phyloP scores from a whole-genome alignment of 2,329 filamentous ascomycete genomes.

The Diaporthe helianthi region DNA sequence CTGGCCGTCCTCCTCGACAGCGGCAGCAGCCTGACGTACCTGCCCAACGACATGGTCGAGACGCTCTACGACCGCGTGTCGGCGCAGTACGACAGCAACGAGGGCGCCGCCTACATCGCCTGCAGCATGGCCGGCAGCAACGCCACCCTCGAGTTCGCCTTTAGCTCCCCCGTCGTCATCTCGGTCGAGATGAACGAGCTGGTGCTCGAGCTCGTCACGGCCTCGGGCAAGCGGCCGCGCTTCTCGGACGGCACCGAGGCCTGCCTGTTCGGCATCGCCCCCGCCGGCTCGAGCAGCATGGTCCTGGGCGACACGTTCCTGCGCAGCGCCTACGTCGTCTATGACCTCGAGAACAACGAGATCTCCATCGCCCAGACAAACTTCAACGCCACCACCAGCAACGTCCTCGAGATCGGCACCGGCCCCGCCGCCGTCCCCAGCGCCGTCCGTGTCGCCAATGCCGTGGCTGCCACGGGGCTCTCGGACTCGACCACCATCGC shows the following conservation, averaged over 20 bases:
- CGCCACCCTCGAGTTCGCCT: slow-evolving; percentile 59
- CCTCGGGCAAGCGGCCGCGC: slow-evolving; percentile 54
- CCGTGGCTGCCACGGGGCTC: slow-evolving; percentile 57
- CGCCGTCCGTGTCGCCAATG: slow-evolving; percentile 57
- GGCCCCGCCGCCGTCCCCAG: slow-evolving; percentile 59
- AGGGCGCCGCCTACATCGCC: slow-evolving; percentile 67
- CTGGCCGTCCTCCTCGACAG: slow-evolving; percentile 75
- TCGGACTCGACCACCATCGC: slow-evolving; percentile 34
- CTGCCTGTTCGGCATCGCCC: slow-evolving; percentile 73
- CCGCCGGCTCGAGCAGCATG: slow-evolving; percentile 60
- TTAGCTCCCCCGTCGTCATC: slow-evolving; percentile 59
- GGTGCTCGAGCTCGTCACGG: slow-evolving; percentile 58
- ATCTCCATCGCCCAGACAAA: slow-evolving; percentile 74
- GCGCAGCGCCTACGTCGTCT: slow-evolving; percentile 77
- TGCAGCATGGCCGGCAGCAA: slow-evolving; percentile 57
- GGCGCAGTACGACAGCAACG: slow-evolving; percentile 61
- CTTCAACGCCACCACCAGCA: slow-evolving; percentile 61
- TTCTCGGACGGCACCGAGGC: slow-evolving; percentile 62
- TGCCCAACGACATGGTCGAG: slow-evolving; percentile 62
- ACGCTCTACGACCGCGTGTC: slow-evolving; percentile 65
- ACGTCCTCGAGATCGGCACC: slow-evolving; percentile 62
- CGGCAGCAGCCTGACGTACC: slow-evolving; percentile 71
- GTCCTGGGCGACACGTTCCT: slow-evolving; percentile 79
- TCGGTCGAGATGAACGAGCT: slow-evolving; percentile 65
- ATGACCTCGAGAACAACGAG: slow-evolving; percentile 74